A percentile compares a stretch with the other conserved stretches of the same genome.
These are phyloP conservation scores for Annulohypoxylon nitens DNA, from an alignment of 495 filamentous ascomycete genomes.

Conservation along the genomic window DNA sequence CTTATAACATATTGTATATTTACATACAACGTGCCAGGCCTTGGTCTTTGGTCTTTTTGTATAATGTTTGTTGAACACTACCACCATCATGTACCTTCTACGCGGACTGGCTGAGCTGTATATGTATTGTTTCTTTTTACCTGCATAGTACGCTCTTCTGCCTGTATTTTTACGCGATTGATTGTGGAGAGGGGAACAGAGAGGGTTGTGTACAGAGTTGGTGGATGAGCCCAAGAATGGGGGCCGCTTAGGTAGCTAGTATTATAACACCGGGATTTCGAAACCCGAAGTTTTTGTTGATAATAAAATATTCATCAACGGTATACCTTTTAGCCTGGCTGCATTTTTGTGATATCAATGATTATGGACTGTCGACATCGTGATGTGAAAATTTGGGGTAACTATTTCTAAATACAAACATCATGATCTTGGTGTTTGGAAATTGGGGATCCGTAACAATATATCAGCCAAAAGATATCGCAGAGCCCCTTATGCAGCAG, in stretches of 20 bases:
- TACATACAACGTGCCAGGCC: slow-evolving; percentile 9
- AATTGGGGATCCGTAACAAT: background rate
- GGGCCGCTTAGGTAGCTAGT: slow-evolving; percentile 39
- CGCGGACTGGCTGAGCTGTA: slow-evolving; percentile 24
- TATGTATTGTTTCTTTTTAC: slow-evolving; percentile 36
- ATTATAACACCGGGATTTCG: slow-evolving; percentile 16
- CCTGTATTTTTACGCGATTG: slow-evolving; percentile 41
- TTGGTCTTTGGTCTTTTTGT: slow-evolving; percentile 26
- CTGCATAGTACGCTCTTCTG: slow-evolving; percentile 28
- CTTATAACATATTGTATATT: slow-evolving; percentile 34
- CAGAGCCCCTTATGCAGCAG: background rate
- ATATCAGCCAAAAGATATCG: background rate
- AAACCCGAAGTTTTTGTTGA: slow-evolving; percentile 24
- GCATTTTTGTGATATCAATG: background rate
- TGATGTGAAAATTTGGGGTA: background rate
- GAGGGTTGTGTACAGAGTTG: slow-evolving; percentile 14
- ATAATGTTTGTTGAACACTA: slow-evolving; percentile 38
- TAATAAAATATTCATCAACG: slow-evolving; percentile 14
- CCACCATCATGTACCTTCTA: background rate
- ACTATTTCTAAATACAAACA: background rate
- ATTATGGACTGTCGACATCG: background rate
- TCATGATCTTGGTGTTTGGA: slow-evolving; percentile 1
- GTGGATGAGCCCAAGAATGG: background rate
- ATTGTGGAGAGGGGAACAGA: background rate
- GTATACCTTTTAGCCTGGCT: background rate